Percentiles rank a stretch among this genome's conserved stretches.
Evolutionary conservation across 2,329 filamentous ascomycete genomes (phyloP).

Genomic region (Coniella vitis): DNA sequence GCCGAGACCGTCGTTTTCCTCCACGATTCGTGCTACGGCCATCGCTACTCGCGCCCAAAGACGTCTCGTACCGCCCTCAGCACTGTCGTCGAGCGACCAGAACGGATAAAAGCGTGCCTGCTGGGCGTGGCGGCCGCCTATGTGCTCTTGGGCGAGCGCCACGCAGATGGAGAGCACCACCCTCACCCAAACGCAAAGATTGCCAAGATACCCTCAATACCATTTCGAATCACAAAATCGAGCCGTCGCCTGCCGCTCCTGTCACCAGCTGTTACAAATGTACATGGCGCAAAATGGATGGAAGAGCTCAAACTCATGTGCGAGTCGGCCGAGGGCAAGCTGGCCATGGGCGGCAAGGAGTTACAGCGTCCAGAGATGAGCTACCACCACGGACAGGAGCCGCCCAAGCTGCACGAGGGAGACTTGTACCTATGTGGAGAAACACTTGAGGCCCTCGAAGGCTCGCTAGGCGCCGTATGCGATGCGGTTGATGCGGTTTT

Average conservation of each 20-base stretch:
- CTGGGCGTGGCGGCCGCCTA: constrained; percentile 82
- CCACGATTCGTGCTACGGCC: constrained; percentile 91
- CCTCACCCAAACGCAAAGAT: constrained; percentile 57
- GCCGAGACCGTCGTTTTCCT: constrained; percentile 73
- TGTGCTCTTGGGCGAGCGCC: constrained; percentile 76
- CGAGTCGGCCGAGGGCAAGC: constrained; percentile 66
- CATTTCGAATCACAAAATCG: constrained; percentile 83
- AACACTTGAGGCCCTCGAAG: constrained; percentile 81
- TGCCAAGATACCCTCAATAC: constrained; percentile 50
- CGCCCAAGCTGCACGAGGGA: constrained; percentile 66
- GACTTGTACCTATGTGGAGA: constrained; percentile 87
- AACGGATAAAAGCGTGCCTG: constrained; percentile 77
- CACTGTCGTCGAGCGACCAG: constrained; percentile 88
- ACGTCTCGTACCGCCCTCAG: constrained; percentile 64
- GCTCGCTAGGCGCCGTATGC: constrained; percentile 84
- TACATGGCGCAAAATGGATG: constrained; percentile 93
- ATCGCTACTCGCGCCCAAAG: constrained; percentile 79
- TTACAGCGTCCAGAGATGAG: constrained; percentile 62
- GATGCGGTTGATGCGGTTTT: constrained; percentile 89
- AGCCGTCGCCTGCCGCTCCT: constrained; percentile 62
- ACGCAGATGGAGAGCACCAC: constrained; percentile 63
- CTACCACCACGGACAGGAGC: constrained; percentile 36
- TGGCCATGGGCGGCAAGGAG: constrained; percentile 73
- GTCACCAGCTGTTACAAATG: constrained; percentile 75
- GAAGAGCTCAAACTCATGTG: constrained; percentile 83